phyloP scores from a whole-genome alignment of 306 rosid species.

The Lathyrus aphaca region DNA sequence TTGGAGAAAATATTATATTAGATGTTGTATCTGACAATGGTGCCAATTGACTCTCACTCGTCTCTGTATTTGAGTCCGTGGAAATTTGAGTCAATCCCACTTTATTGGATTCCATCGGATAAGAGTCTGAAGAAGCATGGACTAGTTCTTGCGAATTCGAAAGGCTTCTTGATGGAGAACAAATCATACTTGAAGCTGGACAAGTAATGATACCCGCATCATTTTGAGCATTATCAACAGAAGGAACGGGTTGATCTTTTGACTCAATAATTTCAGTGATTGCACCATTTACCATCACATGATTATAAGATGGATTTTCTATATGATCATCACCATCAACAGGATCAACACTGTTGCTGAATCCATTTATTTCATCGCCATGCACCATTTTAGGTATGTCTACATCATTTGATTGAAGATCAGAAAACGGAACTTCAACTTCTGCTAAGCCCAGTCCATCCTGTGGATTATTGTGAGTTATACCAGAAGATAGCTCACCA shows the following conservation, averaged over 20 bases:
- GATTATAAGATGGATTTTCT: slow-evolving; percentile 47
- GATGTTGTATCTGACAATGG: slow-evolving; percentile 39
- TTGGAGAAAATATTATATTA: slow-evolving; percentile 40
- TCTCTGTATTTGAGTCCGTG: slow-evolving; percentile 42
- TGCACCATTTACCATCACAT: slow-evolving; percentile 39
- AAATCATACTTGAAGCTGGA: slow-evolving; percentile 42
- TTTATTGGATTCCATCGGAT: slow-evolving; percentile 45
- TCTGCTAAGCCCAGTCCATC: slow-evolving; percentile 45
- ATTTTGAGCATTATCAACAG: slow-evolving; percentile 37
- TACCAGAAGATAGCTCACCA: slow-evolving; percentile 39
- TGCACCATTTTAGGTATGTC: slow-evolving; percentile 24
- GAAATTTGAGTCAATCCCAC: slow-evolving; percentile 47
- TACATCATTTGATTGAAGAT: too few species aligned
- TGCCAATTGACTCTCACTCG: slow-evolving; percentile 36
- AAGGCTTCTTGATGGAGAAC: slow-evolving; percentile 46
- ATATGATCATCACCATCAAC: slow-evolving; percentile 47
- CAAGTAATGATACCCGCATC: slow-evolving; percentile 34
- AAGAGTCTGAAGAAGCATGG: slow-evolving; percentile 40
- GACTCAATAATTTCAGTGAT: slow-evolving; percentile 37
- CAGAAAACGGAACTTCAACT: too few species aligned
- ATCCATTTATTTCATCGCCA: slow-evolving; percentile 45
- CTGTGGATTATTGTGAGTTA: slow-evolving; percentile 42
- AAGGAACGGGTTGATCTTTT: slow-evolving; percentile 44
- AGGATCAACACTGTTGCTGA: slow-evolving; percentile 42
- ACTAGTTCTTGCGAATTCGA: slow-evolving; percentile 45